A percentile compares a stretch with the other conserved stretches of the same genome.
phyloP scores from a whole-genome alignment of 192 early-diverging fungal genomes.

The Coemansia sp. region DNA sequence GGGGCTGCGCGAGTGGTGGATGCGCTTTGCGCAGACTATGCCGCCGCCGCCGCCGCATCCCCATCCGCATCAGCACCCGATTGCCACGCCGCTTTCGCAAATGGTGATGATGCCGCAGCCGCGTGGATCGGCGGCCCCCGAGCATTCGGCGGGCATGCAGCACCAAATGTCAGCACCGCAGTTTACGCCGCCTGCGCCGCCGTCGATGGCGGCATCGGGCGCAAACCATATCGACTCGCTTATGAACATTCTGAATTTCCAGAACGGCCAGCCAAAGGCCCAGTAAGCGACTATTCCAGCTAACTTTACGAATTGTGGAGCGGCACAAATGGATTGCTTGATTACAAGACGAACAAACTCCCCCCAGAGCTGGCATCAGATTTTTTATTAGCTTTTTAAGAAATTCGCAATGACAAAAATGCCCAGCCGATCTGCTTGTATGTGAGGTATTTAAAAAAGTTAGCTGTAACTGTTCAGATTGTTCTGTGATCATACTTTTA shows the following conservation, averaged over 20 bases:
- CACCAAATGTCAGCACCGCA: conserved; percentile 8
- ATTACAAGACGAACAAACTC: too few species aligned
- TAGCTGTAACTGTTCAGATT: too few species aligned
- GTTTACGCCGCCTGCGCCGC: conserved; percentile 6
- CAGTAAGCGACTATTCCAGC: not conserved
- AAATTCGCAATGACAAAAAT: too few species aligned
- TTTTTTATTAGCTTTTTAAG: too few species aligned
- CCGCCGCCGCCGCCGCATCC: conserved; percentile 23
- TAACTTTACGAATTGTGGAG: not conserved
- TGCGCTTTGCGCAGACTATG: conserved; percentile 46
- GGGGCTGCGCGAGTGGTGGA: conserved; percentile 51
- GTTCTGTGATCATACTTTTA: too few species aligned
- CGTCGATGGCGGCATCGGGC: conserved; percentile 3
- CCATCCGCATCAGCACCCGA: conserved; percentile 17
- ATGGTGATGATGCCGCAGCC: conserved; percentile 39
- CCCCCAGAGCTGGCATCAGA: too few species aligned
- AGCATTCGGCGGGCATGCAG: not conserved
- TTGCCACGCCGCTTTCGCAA: conserved; percentile 38
- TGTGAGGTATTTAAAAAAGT: too few species aligned
- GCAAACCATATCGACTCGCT: conserved; percentile 29
- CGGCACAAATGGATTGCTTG: too few species aligned
- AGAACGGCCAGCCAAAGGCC: not conserved
- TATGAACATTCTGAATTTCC: conserved; percentile 28
- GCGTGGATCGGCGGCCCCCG: conserved; percentile 1
- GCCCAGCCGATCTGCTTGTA: too few species aligned